Evolutionary conservation across 2,329 filamentous ascomycete species (phyloP), one percentile per base, ranked within the genome.

Genomic region (Cercospora sp.): DNA sequence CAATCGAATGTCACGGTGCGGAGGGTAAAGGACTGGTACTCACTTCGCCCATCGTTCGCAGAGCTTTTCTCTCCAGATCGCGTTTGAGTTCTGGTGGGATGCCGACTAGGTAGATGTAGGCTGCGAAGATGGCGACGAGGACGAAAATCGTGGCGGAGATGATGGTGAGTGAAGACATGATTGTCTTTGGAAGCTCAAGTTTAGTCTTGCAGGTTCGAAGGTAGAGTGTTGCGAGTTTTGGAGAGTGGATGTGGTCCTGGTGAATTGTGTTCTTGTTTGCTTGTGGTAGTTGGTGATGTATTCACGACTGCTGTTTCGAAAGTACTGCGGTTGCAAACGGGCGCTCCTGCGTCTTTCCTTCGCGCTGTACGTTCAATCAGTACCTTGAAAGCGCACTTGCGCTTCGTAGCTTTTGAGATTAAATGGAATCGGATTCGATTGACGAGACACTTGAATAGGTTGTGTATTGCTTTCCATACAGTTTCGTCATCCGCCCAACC

Each of bases 41-140:
- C 5, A 60, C 70, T 73, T 85, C 82, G 67, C 83, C 83, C 82
- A 85, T 84, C n/a, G 82, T 83, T 70, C 83, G 76, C 45, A 85
- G 77, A 3, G 82, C 83, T 64, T 80, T 76, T 31, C 80, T 77
- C 71, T 85, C 81, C 69, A 84, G 75, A 69, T 80, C 78, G 65
- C 81, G 80, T 76, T 84, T 84, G 65, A 81, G 70, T 68, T 82
- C 80, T 0, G 80, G 79, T 2, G 83, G 81, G 63, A 84, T 81
- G 58, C 83, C 83, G 73, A 84, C 83, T 64, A 84, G 69, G 75
- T 81, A 83, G 72, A 84, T 71, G 68, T 80, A 81, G 28, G 78
- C 77, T 45, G 75, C 77, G 28, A 79, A 65, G 53, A 79, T 57
- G 51, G 77, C 78, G 59, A 81, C 30, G 62, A 82, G 67, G 69